Conservation (phyloP, 345 rosid genomes). For the Salix dunnii region DNA sequence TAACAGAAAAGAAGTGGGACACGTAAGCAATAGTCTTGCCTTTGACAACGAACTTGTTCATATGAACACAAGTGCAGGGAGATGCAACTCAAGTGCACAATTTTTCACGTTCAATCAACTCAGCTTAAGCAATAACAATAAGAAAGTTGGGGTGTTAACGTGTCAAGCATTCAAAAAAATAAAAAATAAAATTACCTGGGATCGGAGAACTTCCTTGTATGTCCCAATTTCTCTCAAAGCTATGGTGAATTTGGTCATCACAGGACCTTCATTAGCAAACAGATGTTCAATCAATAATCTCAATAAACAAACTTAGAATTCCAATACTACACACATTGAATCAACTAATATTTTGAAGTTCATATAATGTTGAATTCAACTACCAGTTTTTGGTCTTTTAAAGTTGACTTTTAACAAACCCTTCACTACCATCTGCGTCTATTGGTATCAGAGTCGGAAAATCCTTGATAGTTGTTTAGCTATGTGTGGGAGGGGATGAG, state of each 20-base stretch:
- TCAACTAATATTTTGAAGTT: background rate
- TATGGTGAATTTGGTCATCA: slow-evolving; percentile 97
- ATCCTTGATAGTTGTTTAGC: too few relatives aligned
- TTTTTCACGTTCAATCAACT: background rate
- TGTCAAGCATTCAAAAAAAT: background rate
- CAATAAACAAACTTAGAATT: background rate
- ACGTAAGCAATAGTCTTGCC: background rate
- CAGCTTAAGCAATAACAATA: background rate
- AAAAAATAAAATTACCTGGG: slow-evolving; percentile 55
- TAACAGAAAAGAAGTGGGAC: background rate
- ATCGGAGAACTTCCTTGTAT: slow-evolving; percentile 94
- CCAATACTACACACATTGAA: background rate
- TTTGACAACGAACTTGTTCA: background rate
- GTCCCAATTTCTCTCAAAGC: slow-evolving; percentile 99
- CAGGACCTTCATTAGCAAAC: slow-evolving; percentile 64
- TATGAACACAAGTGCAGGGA: background rate
- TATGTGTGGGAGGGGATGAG: too few relatives aligned
- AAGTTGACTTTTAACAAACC: too few relatives aligned
- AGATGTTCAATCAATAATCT: slow-evolving; percentile 18
- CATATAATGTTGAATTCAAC: background rate
- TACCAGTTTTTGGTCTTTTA: background rate
- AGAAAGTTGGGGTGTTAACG: background rate
- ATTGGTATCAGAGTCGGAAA: too few relatives aligned
- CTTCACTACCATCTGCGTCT: too few relatives aligned
- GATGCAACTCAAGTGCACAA: background rate